phyloP scores from a whole-genome alignment of 192 early-diverging fungal species.

The Phlyctochytrium bullatum region DNA sequence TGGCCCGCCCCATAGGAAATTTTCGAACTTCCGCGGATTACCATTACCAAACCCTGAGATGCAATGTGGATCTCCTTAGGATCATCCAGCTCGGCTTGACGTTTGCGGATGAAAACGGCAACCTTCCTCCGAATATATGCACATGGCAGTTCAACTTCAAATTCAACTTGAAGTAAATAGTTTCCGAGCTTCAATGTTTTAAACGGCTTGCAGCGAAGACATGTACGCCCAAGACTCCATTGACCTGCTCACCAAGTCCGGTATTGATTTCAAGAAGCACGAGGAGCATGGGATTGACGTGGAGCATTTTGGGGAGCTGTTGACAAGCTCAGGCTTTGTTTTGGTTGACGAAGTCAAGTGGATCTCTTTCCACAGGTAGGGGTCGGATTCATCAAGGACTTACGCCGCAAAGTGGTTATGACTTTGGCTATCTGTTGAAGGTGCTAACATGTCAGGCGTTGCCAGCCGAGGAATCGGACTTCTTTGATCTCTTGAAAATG shows the following conservation, averaged over 20 bases:
- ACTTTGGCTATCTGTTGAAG: conserved; percentile 98
- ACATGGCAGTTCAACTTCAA: conserved; percentile 99
- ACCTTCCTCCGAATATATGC: conserved; percentile 77
- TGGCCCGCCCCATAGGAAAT: conserved; percentile 95
- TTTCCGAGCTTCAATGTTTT: conserved; percentile 14
- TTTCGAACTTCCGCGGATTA: conserved; percentile 96
- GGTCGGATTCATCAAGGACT: background rate
- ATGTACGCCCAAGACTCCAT: conserved; percentile 99
- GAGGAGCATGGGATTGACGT: conserved; percentile 96
- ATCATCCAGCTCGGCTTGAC: conserved; percentile 99
- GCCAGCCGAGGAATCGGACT: conserved; percentile 91
- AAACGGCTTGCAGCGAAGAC: conserved; percentile 61
- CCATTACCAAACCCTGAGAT: conserved; percentile 95
- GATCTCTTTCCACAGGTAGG: conserved; percentile 95
- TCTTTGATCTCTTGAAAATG: conserved; percentile 84
- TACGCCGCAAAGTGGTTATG: conserved; percentile 73
- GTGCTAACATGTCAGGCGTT: conserved; percentile 85
- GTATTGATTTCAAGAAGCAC: conserved; percentile 96
- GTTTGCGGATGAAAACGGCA: conserved; percentile 84
- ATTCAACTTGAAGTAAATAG: conserved; percentile 76
- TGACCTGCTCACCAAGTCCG: conserved; percentile 93
- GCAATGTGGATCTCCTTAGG: conserved; percentile 96
- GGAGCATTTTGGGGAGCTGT: conserved; percentile 92
- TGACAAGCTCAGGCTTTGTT: conserved; percentile 96
- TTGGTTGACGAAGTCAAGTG: conserved; percentile 93